phyloP scores from a whole-genome alignment of 2,329 filamentous ascomycete species.

The Claviceps monticola region DNA sequence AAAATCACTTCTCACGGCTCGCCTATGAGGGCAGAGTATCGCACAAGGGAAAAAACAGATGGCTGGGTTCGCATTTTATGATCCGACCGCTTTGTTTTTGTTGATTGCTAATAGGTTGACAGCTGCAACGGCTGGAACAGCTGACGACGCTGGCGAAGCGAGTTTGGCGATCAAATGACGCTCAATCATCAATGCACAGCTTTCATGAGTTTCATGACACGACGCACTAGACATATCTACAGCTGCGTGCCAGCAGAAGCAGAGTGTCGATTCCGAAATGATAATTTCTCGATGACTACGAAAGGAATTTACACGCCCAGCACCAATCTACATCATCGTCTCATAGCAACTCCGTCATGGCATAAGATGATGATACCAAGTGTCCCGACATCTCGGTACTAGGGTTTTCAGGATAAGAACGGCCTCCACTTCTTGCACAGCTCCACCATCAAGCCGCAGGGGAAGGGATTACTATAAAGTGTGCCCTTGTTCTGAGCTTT shows the following conservation, averaged over 20 bases:
- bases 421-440: no score
- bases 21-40: not conserved
- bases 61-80: not conserved
- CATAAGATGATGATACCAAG: not conserved
- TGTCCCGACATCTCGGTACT: not conserved
- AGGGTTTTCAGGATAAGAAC: not conserved
- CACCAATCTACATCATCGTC: not conserved
- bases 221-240: no score
- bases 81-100: not conserved
- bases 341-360: not conserved
- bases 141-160: slow-evolving; percentile 1
- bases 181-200: not conserved
- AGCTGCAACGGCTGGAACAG: slow-evolving; percentile 2
- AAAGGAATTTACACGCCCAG: not conserved
- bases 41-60: not conserved
- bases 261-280: not conserved
- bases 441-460: not conserved
- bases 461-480: not conserved
- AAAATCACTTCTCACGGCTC: not conserved
- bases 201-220: not conserved
- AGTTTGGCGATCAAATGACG: not conserved
- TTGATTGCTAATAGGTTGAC: not conserved
- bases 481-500: slow-evolving; percentile 12
- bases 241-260: not conserved
- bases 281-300: no score